These are phyloP conservation scores for Saxophila tyrrhenica DNA, from an alignment of 495 filamentous ascomycete species.

Conservation along the genomic window DNA sequence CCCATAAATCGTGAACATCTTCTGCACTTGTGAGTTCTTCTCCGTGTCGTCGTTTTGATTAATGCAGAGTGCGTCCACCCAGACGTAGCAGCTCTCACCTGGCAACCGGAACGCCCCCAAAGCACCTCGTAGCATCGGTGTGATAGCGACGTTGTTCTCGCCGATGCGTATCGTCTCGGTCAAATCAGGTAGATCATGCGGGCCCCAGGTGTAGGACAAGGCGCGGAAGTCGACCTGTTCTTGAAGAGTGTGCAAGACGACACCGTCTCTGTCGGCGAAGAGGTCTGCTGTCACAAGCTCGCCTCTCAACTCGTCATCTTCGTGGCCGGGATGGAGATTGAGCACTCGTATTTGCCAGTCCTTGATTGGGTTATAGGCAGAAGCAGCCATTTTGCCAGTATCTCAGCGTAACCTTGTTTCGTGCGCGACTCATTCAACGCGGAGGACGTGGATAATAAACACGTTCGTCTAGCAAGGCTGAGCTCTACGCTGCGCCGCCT, in stretches of 20 bases:
- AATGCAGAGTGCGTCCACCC: conserved; percentile 21
- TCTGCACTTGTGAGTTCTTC: neutral
- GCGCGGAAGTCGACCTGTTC: neutral
- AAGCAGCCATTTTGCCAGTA: too few relatives aligned
- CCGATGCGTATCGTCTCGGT: neutral
- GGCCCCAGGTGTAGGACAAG: neutral
- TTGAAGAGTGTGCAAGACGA: neutral
- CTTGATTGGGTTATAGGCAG: neutral
- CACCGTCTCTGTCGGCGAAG: neutral
- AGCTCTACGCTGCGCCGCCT: too few relatives aligned
- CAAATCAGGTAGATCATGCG: neutral
- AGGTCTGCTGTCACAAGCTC: neutral
- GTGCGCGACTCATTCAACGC: too few relatives aligned
- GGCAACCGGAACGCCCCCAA: neutral
- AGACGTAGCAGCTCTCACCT: conserved; percentile 8
- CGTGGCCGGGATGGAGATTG: neutral
- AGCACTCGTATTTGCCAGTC: neutral
- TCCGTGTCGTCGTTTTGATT: conserved; percentile 12
- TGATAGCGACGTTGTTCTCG: neutral
- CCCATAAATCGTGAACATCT: neutral
- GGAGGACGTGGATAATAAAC: too few relatives aligned
- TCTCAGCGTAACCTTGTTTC: too few relatives aligned
- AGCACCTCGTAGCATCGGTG: neutral
- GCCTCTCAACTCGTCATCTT: neutral
- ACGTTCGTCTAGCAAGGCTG: too few relatives aligned